phyloP scores from a whole-genome alignment of 306 rosid species.

The Malus sieversii region DNA sequence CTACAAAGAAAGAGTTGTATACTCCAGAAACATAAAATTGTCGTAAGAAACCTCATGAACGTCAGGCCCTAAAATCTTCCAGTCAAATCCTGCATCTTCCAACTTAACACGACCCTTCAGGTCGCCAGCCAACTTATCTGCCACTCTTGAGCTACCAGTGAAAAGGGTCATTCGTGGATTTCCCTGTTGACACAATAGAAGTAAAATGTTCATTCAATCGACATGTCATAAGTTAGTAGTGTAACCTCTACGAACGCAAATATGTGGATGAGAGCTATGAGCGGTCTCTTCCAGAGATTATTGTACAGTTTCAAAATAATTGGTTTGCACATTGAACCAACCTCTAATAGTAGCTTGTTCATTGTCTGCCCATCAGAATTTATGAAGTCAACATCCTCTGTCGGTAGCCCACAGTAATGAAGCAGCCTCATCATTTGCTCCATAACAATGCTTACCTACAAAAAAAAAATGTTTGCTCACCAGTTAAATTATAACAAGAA shows the following conservation, averaged over 20 bases:
- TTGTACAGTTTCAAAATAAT: neutral
- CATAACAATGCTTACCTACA: conserved; percentile 95
- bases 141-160: conserved; percentile 98
- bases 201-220: conserved; percentile 1
- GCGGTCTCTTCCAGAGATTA: neutral
- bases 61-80: conserved; percentile 96
- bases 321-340: conserved; percentile 17
- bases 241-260: neutral
- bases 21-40: neutral
- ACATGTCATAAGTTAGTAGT: neutral
- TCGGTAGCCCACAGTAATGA: conserved; percentile 82
- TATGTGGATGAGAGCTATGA: neutral
- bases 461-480: neutral
- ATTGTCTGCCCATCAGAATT: conserved; percentile 89
- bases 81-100: conserved; percentile 99
- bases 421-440: conserved; percentile 92
- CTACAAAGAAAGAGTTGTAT: conserved; percentile 4
- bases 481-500: neutral
- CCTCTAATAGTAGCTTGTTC: conserved; percentile 85
- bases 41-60: conserved; percentile 67
- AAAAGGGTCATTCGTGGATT: conserved; percentile 91
- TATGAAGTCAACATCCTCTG: conserved; percentile 79
- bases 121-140: conserved; percentile 79
- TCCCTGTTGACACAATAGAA: conserved; percentile 42
- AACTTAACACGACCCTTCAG: conserved; percentile 78